Conservation (phyloP, 768 basidiomycete species). For the Calvatia gigantea region DNA sequence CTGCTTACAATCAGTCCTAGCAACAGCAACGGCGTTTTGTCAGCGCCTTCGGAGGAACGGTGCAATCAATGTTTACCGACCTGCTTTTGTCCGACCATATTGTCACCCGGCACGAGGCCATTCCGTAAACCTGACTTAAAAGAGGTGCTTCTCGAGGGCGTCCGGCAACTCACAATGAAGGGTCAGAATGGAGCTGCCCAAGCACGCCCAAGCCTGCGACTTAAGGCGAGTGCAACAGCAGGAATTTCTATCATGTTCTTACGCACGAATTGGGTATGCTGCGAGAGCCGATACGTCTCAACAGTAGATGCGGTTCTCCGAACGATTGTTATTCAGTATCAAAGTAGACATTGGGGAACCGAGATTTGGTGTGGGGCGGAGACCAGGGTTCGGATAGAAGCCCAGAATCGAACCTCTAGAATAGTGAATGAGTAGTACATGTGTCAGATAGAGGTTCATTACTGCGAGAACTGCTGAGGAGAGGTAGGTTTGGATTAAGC, state of each 20-base stretch:
- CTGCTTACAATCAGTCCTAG: neutral
- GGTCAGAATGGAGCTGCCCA: constrained; percentile 1
- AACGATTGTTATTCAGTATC: neutral
- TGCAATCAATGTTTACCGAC: neutral
- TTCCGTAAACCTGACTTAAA: constrained; percentile 6
- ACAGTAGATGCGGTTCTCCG: neutral
- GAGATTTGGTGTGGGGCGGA: neutral
- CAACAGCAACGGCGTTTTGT: neutral
- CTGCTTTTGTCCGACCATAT: constrained; percentile 9
- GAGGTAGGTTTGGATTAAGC: neutral
- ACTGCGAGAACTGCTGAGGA: neutral
- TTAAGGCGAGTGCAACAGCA: neutral
- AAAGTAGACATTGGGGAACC: neutral
- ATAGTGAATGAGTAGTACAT: neutral
- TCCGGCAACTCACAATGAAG: constrained; percentile 11
- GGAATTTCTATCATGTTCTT: constrained; percentile 1
- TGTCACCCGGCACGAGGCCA: constrained; percentile 5
- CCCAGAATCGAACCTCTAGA: neutral
- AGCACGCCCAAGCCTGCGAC: neutral
- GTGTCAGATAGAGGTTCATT: neutral
- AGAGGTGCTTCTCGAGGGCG: constrained; percentile 4
- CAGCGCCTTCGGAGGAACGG: neutral
- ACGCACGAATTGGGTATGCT: neutral
- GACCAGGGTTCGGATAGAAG: constrained; percentile 8
- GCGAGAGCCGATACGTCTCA: neutral